These are phyloP conservation scores for Leavenworthia alabamica DNA, from an alignment of 345 rosid genomes.

Conservation along the genomic window DNA sequence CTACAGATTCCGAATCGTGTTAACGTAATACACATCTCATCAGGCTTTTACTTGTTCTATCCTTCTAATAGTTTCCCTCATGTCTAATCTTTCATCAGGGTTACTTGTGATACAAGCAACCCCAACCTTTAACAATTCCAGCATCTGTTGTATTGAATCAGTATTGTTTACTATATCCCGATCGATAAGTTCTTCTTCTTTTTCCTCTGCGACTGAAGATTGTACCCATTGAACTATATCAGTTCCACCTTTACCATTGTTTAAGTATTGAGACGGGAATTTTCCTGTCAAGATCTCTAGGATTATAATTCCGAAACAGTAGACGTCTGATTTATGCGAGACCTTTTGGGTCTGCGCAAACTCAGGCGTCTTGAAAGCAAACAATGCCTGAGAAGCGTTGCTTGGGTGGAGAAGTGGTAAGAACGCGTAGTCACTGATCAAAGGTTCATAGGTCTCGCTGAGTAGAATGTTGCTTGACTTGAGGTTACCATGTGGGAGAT, in stretches of 20 bases:
- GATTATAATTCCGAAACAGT: too few relatives aligned
- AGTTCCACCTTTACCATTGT: constrained; percentile 49
- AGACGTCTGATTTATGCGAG: too few relatives aligned
- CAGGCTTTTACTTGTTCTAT: constrained; percentile 44
- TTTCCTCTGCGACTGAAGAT: constrained; percentile 31
- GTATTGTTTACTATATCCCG: constrained; percentile 46
- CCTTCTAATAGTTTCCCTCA: constrained; percentile 50
- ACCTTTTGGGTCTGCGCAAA: too few relatives aligned
- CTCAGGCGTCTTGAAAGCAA: too few relatives aligned
- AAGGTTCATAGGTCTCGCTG: too few relatives aligned
- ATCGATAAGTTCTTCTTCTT: constrained; percentile 51
- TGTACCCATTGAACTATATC: constrained; percentile 59
- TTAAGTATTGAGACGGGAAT: constrained; percentile 65
- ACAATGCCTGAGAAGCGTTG: too few relatives aligned
- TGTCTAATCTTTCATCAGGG: constrained; percentile 41
- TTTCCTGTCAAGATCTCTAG: too few relatives aligned
- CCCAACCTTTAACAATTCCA: constrained; percentile 48
- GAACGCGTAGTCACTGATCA: too few relatives aligned
- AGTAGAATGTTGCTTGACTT: too few relatives aligned
- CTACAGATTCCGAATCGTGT: constrained; percentile 8
- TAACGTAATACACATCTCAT: constrained; percentile 7
- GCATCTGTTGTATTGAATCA: constrained; percentile 37
- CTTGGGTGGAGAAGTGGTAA: too few relatives aligned
- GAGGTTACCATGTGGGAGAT: too few relatives aligned
- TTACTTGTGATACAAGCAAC: constrained; percentile 49